phyloP scores from a whole-genome alignment of 441 rosid species.

The Pelargonium myrrhifolium region DNA sequence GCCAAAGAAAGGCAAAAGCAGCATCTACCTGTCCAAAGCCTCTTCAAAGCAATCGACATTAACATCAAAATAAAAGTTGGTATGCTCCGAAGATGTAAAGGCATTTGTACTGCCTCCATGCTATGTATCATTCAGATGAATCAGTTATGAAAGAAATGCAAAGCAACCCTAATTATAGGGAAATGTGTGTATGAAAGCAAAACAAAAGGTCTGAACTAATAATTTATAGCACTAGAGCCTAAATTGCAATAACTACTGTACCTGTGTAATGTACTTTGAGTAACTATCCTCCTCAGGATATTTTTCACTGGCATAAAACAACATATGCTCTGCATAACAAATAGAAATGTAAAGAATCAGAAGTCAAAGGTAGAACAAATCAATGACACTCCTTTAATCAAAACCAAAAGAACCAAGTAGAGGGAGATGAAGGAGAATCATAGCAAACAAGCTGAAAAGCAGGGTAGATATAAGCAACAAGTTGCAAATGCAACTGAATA shows the following conservation, averaged over 20 bases:
- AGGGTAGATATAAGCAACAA: neutral
- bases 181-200: neutral
- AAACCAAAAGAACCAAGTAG: neutral
- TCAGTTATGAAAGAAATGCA: constrained; percentile 1
- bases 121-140: constrained; percentile 30
- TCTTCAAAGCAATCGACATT: constrained; percentile 68
- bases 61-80: constrained; percentile 64
- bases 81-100: constrained; percentile 58
- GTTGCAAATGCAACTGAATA: neutral
- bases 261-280: constrained; percentile 79
- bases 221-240: neutral
- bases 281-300: constrained; percentile 88
- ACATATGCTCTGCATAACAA: constrained; percentile 71
- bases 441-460: neutral
- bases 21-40: constrained; percentile 74
- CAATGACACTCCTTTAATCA: neutral
- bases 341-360: neutral
- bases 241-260: constrained; percentile 14
- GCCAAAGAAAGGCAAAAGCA: constrained; percentile 3
- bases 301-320: constrained; percentile 84
- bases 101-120: constrained; percentile 93
- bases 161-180: neutral
- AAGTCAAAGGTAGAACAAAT: neutral
- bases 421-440: neutral
- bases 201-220: neutral